Conservation (phyloP, 129 eudicot genomes). For the Helianthus tuberosus region DNA sequence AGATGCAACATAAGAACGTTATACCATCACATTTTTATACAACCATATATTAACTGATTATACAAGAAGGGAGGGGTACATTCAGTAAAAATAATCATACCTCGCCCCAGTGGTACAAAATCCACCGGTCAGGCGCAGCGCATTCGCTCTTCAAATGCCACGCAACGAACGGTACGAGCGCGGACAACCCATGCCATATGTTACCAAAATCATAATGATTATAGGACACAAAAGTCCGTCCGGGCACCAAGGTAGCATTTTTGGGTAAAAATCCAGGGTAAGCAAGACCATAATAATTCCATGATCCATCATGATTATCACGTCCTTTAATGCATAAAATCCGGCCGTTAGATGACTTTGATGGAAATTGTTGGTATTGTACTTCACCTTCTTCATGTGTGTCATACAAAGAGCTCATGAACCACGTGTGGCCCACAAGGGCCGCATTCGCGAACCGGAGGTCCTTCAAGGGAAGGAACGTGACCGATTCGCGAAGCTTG, state of each 20-base stretch:
- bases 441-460: conserved; percentile 64
- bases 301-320: conserved; percentile 81
- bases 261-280: conserved; percentile 63
- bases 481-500: conserved; percentile 61
- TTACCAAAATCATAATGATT: conserved; percentile 67
- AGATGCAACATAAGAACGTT: too few species aligned
- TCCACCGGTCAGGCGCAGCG: conserved; percentile 48
- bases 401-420: conserved; percentile 91
- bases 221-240: conserved; percentile 73
- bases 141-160: conserved; percentile 72
- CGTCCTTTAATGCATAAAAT: conserved; percentile 74
- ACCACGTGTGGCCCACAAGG: conserved; percentile 93
- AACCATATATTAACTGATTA: too few species aligned
- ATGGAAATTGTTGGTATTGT: conserved; percentile 71
- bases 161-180: conserved; percentile 70
- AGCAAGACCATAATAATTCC: conserved; percentile 90
- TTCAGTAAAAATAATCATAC: not conserved
- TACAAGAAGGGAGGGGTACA: too few species aligned
- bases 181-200: conserved; percentile 78
- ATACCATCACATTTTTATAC: too few species aligned
- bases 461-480: conserved; percentile 87
- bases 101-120: conserved; percentile 72
- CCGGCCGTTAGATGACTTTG: conserved; percentile 59
- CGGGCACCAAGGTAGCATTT: conserved; percentile 61
- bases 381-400: conserved; percentile 74